Conservation (phyloP, 2,329 filamentous ascomycete species). For the Beauveria medogensis region DNA sequence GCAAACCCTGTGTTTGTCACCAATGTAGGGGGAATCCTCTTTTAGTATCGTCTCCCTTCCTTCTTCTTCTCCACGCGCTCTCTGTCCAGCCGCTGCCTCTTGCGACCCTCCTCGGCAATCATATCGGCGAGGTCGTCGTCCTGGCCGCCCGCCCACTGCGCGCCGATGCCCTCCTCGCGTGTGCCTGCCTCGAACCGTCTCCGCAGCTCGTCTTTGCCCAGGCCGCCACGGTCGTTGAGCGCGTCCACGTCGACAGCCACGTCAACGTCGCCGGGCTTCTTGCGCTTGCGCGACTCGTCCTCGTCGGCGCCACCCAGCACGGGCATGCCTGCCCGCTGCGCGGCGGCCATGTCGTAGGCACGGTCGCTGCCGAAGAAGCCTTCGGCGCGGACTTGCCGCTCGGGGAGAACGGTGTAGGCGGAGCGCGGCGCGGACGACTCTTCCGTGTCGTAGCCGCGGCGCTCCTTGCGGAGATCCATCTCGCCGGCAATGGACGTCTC, state of each 20-base stretch:
- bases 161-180: slow-evolving; percentile 56
- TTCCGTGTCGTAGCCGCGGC: slow-evolving; percentile 81
- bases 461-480: slow-evolving; percentile 79
- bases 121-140: slow-evolving; percentile 92
- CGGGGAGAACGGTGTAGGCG: slow-evolving; percentile 83
- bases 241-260: slow-evolving; percentile 84
- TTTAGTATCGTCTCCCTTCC: slow-evolving; percentile 23
- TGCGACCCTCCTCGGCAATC: slow-evolving; percentile 88
- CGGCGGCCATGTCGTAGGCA: slow-evolving; percentile 72
- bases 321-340: slow-evolving; percentile 47
- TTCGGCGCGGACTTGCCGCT: slow-evolving; percentile 74
- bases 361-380: slow-evolving; percentile 96
- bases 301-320: slow-evolving; percentile 63
- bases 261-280: slow-evolving; percentile 94
- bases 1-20: neutral
- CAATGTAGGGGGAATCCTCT: neutral
- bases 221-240: slow-evolving; percentile 62
- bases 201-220: slow-evolving; percentile 78
- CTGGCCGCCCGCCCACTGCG: slow-evolving; percentile 52
- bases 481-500: slow-evolving; percentile 75
- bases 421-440: slow-evolving; percentile 65
- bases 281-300: slow-evolving; percentile 71
- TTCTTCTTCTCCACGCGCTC: slow-evolving; percentile 63
- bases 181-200: slow-evolving; percentile 70
- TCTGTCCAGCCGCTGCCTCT: slow-evolving; percentile 81